Evolutionary conservation across 345 rosid genomes (phyloP).

Genomic region (thale cress (Arabidopsis thaliana)): TAIR10.1 NC_003074.8:21836001-21836500

Average conservation of each 20-base stretch:
- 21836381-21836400: neutral
- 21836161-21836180: neutral
- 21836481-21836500: conserved; percentile 47
- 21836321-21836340: neutral
- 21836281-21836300: neutral
- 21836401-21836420: neutral
- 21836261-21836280: neutral
- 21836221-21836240: neutral
- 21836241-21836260: neutral
- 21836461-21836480: conserved; percentile 2
- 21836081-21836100: neutral
- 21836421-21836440: neutral
- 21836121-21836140: neutral
- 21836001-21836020: neutral
- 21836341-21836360: neutral
- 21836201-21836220: neutral
- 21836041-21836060: neutral
- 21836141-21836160: neutral
- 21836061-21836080: neutral
- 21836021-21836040: neutral
- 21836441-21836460: neutral
- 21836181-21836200: neutral
- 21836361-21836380: neutral
- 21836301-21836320: neutral
- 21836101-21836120: neutral